phyloP scores from a whole-genome alignment of 225 moss, liverwort and hornwort genomes.

The Takakia lepidozioides region DNA sequence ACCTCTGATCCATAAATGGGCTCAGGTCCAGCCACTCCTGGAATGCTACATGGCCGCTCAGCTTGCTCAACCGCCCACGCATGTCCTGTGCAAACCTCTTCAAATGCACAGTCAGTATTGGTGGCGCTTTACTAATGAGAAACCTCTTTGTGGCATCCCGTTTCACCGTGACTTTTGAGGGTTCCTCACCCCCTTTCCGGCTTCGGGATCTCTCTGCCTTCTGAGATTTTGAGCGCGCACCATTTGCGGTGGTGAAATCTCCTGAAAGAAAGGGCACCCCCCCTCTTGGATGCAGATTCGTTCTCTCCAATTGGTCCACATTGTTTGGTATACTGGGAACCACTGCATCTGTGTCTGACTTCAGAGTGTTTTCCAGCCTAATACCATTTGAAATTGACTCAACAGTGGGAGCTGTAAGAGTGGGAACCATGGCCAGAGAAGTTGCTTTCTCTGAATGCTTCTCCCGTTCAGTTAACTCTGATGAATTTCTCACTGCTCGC shows the following conservation, averaged over 20 bases:
- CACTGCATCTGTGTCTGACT: not conserved
- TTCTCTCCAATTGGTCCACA: slow-evolving; percentile 1
- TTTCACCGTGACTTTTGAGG: slow-evolving; percentile 44
- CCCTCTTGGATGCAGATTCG: not conserved
- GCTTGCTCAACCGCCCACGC: slow-evolving; percentile 79
- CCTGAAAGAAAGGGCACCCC: not conserved
- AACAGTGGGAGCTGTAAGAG: not conserved
- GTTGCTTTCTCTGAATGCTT: slow-evolving; percentile 10
- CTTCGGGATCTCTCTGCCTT: slow-evolving; percentile 7
- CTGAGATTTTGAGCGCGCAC: slow-evolving; percentile 10
- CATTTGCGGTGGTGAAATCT: not conserved
- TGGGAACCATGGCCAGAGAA: not conserved
- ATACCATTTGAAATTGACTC: not conserved
- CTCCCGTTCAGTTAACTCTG: slow-evolving; percentile 1
- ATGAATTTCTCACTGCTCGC: not conserved
- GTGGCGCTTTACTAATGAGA: slow-evolving; percentile 70
- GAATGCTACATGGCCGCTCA: slow-evolving; percentile 71
- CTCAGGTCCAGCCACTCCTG: slow-evolving; percentile 72
- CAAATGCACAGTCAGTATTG: slow-evolving; percentile 74
- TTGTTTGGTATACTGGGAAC: not conserved
- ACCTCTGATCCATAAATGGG: slow-evolving; percentile 77
- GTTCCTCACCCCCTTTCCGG: slow-evolving; percentile 13
- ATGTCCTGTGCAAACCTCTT: slow-evolving; percentile 89
- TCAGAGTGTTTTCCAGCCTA: not conserved
- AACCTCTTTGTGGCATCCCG: slow-evolving; percentile 66